Conservation (phyloP, 805 yeast genomes). For the Middelhovenomyces tepae region DNA sequence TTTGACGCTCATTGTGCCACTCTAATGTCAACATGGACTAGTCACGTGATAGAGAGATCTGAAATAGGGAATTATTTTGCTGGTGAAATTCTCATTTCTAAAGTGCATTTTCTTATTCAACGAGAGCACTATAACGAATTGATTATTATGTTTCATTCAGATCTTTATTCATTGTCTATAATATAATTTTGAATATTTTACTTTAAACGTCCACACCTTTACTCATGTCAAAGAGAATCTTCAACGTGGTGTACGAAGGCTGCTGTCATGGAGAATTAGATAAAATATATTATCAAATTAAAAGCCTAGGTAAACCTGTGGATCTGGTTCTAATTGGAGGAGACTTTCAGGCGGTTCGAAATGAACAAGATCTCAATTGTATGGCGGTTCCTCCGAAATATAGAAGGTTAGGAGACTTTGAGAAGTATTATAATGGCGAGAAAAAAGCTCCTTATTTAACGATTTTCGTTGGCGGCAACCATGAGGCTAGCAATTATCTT, state of each 20-base stretch:
- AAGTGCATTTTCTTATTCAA: too few species aligned
- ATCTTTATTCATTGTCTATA: too few species aligned
- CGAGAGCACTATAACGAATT: too few species aligned
- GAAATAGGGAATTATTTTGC: too few species aligned
- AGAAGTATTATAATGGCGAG: conserved; percentile 53
- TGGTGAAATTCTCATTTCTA: too few species aligned
- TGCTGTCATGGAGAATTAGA: conserved; percentile 81
- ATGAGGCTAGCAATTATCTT: conserved; percentile 77
- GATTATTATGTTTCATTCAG: too few species aligned
- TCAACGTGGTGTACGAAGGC: conserved; percentile 67
- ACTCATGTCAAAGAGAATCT: too few species aligned
- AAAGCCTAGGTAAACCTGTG: conserved; percentile 23
- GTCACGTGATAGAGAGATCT: too few species aligned
- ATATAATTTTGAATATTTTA: too few species aligned
- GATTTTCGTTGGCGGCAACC: conserved; percentile 89
- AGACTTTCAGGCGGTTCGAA: conserved; percentile 79
- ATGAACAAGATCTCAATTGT: conserved; percentile 51
- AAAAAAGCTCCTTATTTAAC: conserved; percentile 67
- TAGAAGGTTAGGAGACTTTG: conserved; percentile 68
- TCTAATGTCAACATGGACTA: too few species aligned
- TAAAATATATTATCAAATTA: conserved; percentile 40
- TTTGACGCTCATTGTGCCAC: too few species aligned
- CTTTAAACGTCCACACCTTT: too few species aligned
- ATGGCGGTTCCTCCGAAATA: conserved; percentile 78
- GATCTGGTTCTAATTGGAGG: conserved; percentile 77